Evolutionary conservation across 1,284 basidiomycete species (phyloP).

Genomic region (Trichosporon sp.): DNA sequence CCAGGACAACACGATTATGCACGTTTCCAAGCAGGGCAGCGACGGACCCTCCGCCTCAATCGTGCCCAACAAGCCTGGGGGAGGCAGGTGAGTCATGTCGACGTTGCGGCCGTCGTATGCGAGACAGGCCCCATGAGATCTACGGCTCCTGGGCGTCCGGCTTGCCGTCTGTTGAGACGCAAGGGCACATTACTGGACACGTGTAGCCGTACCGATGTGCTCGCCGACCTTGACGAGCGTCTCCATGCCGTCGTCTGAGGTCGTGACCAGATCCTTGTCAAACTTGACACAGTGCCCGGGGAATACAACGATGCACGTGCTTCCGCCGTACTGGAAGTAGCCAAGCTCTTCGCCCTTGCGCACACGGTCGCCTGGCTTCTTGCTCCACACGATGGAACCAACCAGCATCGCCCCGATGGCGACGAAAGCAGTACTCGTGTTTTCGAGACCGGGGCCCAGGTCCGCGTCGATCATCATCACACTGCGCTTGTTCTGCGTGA

Average conservation of each 20-base stretch:
- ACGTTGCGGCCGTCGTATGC: neutral
- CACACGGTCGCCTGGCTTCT: slow-evolving; percentile 54
- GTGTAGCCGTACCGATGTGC: slow-evolving; percentile 44
- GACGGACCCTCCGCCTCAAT: neutral
- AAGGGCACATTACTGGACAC: slow-evolving; percentile 23
- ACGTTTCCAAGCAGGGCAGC: neutral
- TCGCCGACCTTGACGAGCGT: slow-evolving; percentile 69
- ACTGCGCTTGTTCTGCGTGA: slow-evolving; percentile 34
- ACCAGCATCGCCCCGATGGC: slow-evolving; percentile 61
- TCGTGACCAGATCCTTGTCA: slow-evolving; percentile 68
- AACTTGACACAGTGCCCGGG: slow-evolving; percentile 59
- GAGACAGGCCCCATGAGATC: neutral
- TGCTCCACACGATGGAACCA: slow-evolving; percentile 59
- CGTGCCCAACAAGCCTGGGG: neutral
- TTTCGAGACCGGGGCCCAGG: slow-evolving; percentile 47
- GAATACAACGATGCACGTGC: slow-evolving; percentile 68
- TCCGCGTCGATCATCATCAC: slow-evolving; percentile 49
- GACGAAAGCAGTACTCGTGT: slow-evolving; percentile 50
- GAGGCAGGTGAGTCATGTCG: neutral
- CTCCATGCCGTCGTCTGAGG: slow-evolving; percentile 67
- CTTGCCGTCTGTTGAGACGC: neutral
- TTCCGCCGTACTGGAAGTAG: slow-evolving; percentile 59
- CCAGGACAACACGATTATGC: neutral
- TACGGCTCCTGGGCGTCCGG: neutral
- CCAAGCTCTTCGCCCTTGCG: slow-evolving; percentile 60